A percentile compares a stretch with the other conserved stretches of the same genome.
Evolutionary conservation across 805 yeast species (phyloP).

Genomic region (Cyberlindnera nakhonratchasimensis): DNA sequence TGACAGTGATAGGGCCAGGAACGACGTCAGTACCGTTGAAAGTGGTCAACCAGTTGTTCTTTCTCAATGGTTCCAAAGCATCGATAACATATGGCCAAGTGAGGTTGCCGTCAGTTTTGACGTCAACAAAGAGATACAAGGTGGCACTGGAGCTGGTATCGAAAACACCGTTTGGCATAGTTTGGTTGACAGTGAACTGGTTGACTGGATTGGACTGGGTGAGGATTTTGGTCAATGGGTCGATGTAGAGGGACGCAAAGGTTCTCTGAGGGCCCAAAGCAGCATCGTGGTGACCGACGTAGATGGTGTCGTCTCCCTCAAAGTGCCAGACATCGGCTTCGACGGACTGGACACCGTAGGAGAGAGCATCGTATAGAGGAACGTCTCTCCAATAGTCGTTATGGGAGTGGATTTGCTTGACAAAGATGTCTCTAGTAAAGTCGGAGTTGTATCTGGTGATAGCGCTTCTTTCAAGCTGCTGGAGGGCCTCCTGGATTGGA

Average conservation of each 20-base stretch:
- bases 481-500: constrained; percentile 21
- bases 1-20: constrained; percentile 57
- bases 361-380: constrained; percentile 56
- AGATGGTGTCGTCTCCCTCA: constrained; percentile 36
- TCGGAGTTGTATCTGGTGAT: constrained; percentile 22
- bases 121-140: constrained; percentile 61
- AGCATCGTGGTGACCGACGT: constrained; percentile 61
- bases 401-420: constrained; percentile 56
- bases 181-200: constrained; percentile 14
- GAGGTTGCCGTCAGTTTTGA: constrained; percentile 47
- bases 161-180: constrained; percentile 38
- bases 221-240: constrained; percentile 49
- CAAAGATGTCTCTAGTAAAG: constrained; percentile 25
- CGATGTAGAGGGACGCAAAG: constrained; percentile 49
- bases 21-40: constrained; percentile 35
- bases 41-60: constrained; percentile 47
- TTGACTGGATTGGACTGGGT: constrained; percentile 41
- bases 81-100: constrained; percentile 48
- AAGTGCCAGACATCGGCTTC: constrained; percentile 66
- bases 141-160: constrained; percentile 47
- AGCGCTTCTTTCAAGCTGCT: constrained; percentile 15
- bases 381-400: constrained; percentile 67
- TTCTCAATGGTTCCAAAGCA: constrained; percentile 50
- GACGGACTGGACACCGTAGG: constrained; percentile 52
- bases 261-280: constrained; percentile 47